Evolutionary conservation across 495 filamentous ascomycete species (phyloP), one percentile per base, ranked within the genome.

Genomic region (Tuber indicum): DNA sequence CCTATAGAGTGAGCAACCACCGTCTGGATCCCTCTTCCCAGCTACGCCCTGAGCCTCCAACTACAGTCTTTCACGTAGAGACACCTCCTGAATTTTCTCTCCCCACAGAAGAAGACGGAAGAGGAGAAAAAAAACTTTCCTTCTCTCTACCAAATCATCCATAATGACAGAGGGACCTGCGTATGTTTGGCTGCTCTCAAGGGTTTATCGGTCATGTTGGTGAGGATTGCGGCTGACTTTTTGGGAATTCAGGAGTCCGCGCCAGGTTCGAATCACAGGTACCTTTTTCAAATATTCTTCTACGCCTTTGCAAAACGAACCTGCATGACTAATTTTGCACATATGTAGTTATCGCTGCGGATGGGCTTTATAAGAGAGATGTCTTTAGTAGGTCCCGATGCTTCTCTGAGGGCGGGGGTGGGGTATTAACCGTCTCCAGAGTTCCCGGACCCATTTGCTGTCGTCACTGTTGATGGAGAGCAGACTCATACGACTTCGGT

Each of bases 311-410:
- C 73, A 49, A 66, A 66, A 66, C 14, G 58, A 36, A 5, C 58
- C 26, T 66, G 26, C 58, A 36, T 66, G 58, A 66, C 58, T 66
- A 8, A 66, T 66, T 66, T 66, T 66, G 26, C 58, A 66, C 72
- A 49, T 26, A 19, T 71, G 80, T 78, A 97, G 96, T 99, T 85
- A 97, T 99, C 87, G 96, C 96, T 80, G 96, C 96, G 77, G 96
- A 99, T 88, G 94, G 96, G 71, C 88, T 99, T 78, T 97, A 98
- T 88, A 98, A 98, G 86, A 91, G 96, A 81, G 96, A 99, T 94
- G 94, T 99, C 77, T 97, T 99, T 86, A 89, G 96, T 98, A 89
- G 74, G 92, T 88, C 77, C 49, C 49, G 75, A 78, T 85, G 78
- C 82, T 83, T 58, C 32, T 58, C 44, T 71, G 69, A 75, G 69